Base-by-base conservation (phyloP, 2,329 filamentous ascomycete species). In the Cercospora sp. region DNA sequence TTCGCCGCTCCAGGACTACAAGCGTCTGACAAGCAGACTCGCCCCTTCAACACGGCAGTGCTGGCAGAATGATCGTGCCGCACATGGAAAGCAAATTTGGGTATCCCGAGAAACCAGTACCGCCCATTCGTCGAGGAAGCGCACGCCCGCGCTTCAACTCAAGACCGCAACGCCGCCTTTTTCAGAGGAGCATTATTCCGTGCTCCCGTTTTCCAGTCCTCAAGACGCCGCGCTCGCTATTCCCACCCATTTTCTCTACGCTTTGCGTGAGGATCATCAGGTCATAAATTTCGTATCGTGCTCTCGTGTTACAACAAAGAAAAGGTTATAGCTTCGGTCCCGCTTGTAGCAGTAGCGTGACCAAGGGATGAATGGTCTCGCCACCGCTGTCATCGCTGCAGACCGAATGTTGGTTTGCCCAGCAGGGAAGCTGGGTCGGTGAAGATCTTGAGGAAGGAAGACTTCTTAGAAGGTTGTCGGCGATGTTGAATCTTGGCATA, bases 371-470 rank as follows among this genome's bases (percentile, higher is more conserved):
- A n/a, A 10, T 53, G 58, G n/a, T 24, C 49, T 24, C 55, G 61
- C 28, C 24, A 9, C 37, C 61, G 3, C 28, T n/a, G 53, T 70
- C 61, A 74, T 32, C 71, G 66, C 45, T 69, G 68, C 45, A 71
- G 53, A 64, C 69, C 69, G 40, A 70, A 69, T 45, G 66, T 69
- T n/a, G 71, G 67, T 63, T 68, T 63, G 16, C 65, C 66, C 51
- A 76, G 70, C 53, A 76, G 65, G 21, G 74, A 75, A 30, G 71
- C 70, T 24, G 74, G 74, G 67, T 77, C 76, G 28, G 77, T 79
- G 70, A 79, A 79, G 66, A 79, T 73, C 45, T 74, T 75, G 60
- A 79, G 69, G 55, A 79, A 74, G 5, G 73, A 73, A 5, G 74
- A 72, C 63, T 72, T 74, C 66, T 75, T 76, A 10, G 76, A 71